Evolutionary conservation across 768 basidiomycete species (phyloP).

Genomic region (Pulveroboletus sp.): DNA sequence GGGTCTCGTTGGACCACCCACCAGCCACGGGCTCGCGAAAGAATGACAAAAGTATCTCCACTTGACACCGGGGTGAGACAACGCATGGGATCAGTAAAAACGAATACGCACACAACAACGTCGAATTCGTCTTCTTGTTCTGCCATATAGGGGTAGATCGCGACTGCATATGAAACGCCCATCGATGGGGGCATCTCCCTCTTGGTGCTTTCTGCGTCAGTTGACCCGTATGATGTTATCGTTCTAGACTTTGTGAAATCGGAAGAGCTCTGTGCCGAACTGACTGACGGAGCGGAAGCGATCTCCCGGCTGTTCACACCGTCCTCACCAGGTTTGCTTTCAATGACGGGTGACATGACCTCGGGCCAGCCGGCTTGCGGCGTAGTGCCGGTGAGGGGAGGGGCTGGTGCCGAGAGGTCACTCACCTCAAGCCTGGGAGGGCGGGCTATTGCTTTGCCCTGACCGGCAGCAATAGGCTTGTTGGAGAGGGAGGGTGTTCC

Average conservation of each 20-base stretch:
- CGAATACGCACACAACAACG: slow-evolving; percentile 78
- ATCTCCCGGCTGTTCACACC: slow-evolving; percentile 38
- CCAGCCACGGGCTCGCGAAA: slow-evolving; percentile 96
- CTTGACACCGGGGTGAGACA: slow-evolving; percentile 37
- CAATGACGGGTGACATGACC: slow-evolving; percentile 56
- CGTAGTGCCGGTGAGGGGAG: slow-evolving; percentile 55
- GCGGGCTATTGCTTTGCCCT: slow-evolving; percentile 41
- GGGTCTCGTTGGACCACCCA: slow-evolving; percentile 98
- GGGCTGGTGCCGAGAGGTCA: slow-evolving; percentile 52
- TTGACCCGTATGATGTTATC: slow-evolving; percentile 14
- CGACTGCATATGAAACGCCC: slow-evolving; percentile 90
- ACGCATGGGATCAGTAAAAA: background rate
- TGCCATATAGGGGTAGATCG: slow-evolving; percentile 98
- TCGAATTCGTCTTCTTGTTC: slow-evolving; percentile 99
- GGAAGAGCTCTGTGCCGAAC: slow-evolving; percentile 29
- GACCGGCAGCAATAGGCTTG: slow-evolving; percentile 28
- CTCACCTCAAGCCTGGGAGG: slow-evolving; percentile 72
- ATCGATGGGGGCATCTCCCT: slow-evolving; percentile 44
- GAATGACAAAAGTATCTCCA: slow-evolving; percentile 90
- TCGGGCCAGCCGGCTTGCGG: slow-evolving; percentile 79
- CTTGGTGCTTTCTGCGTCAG: slow-evolving; percentile 34
- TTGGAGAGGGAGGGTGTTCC: slow-evolving; percentile 17
- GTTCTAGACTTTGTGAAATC: slow-evolving; percentile 19
- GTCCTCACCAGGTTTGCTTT: slow-evolving; percentile 46
- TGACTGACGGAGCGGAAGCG: slow-evolving; percentile 31